A percentile compares a stretch with the other conserved stretches of the same genome.
These are phyloP conservation scores for Coffea eugenioides DNA, from an alignment of 257 asterid genomes.

Conservation along the genomic window DNA sequence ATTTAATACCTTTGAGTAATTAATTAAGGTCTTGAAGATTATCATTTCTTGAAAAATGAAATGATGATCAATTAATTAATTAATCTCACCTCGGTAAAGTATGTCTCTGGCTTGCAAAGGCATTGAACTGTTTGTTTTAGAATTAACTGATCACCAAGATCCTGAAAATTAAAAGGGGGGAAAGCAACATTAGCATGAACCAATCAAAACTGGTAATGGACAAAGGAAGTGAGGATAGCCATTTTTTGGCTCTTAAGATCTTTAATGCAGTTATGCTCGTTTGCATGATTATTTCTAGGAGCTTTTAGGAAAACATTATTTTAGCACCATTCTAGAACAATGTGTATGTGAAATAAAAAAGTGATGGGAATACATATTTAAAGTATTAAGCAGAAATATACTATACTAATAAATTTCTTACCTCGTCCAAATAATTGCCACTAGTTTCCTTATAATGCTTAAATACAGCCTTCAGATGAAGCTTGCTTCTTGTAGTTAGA, in stretches of 20 bases:
- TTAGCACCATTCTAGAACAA: too few relatives aligned
- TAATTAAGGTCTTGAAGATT: not conserved
- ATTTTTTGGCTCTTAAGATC: too few relatives aligned
- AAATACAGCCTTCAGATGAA: conserved; percentile 49
- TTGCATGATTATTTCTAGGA: too few relatives aligned
- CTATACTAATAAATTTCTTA: not conserved
- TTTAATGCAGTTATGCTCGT: too few relatives aligned
- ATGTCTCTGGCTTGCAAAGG: conserved; percentile 6
- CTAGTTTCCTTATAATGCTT: conserved; percentile 65
- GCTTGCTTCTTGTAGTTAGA: conserved; percentile 74
- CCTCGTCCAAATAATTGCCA: conserved; percentile 67
- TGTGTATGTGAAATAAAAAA: too few relatives aligned
- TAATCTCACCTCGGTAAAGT: conserved; percentile 11
- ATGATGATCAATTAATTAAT: not conserved
- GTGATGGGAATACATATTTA: too few relatives aligned
- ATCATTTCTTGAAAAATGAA: not conserved
- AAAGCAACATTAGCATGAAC: not conserved
- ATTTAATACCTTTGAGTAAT: not conserved
- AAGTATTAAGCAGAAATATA: too few relatives aligned
- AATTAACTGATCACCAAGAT: conserved; percentile 8
- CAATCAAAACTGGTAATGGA: too few relatives aligned
- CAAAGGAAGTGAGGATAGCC: too few relatives aligned
- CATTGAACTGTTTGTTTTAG: conserved; percentile 14
- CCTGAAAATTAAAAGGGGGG: not conserved
- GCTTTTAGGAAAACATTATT: too few relatives aligned